Evolutionary conservation across 1,139 yeast genomes (phyloP).

Genomic region (Lodderomyces metapsilosis): DNA sequence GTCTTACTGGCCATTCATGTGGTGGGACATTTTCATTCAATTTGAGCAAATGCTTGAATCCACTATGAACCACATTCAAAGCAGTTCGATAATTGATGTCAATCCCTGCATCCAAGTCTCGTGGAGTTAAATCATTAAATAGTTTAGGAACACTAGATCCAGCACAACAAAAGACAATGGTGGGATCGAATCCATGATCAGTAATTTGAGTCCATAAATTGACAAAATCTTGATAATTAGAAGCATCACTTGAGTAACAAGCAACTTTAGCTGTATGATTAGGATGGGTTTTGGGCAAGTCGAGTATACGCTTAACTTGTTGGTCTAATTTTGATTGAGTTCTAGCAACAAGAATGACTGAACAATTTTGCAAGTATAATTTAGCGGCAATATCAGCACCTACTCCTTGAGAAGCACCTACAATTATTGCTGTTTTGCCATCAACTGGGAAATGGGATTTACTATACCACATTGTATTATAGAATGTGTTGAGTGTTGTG

Average conservation of each 20-base stretch:
- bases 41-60: conserved; percentile 38
- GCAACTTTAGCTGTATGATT: conserved; percentile 31
- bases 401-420: conserved; percentile 96
- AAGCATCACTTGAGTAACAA: conserved; percentile 65
- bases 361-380: conserved; percentile 55
- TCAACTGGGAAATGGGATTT: conserved; percentile 28
- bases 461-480: conserved; percentile 25
- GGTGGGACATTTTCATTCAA: conserved; percentile 17
- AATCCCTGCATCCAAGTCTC: conserved; percentile 61
- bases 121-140: conserved; percentile 62
- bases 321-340: conserved; percentile 54
- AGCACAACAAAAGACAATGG: conserved; percentile 80
- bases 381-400: conserved; percentile 77
- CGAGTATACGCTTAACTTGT: conserved; percentile 45
- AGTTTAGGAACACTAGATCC: conserved; percentile 83
- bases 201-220: conserved; percentile 31
- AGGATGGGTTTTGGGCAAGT: conserved; percentile 6
- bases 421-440: conserved; percentile 67
- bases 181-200: conserved; percentile 48
- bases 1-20: conserved; percentile 31
- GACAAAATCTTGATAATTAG: conserved; percentile 52
- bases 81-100: conserved; percentile 73
- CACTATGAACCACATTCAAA: conserved; percentile 64
- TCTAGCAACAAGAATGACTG: conserved; percentile 74
- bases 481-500: too few relatives aligned